Base-by-base conservation (phyloP, 1,284 basidiomycete genomes). In the Cryptococcus sp. region DNA sequence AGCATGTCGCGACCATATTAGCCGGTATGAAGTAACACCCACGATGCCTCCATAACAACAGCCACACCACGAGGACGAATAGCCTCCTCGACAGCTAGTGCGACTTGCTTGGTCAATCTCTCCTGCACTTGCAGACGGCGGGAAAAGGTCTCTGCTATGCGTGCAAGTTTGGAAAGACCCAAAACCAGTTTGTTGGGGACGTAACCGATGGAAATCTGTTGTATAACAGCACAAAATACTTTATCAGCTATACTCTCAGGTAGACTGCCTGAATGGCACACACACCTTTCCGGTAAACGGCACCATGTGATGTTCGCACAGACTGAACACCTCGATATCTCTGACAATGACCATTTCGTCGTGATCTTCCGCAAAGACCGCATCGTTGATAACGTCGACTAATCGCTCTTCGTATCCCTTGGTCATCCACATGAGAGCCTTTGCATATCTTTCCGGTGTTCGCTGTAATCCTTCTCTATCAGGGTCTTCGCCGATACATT, bases 311-410 rank as follows among this genome's bases (percentile, higher is more conserved):
- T 99, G 96, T 81, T 99, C 96, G 80, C 96, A 99, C 53, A 99
- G 81, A 70, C 91, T 94, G 57, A 93, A 97, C 62, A 99, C 89
- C 75, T 97, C 92, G 70, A 99, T 99, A 76, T 99, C 94, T 60
- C 91, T 86, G 50, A 99, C 96, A 63, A 99, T 87, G 54, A 99
- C 95, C 93, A 99, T 96, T 79, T 99, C 96, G 72, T 99, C 96
- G 81, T 99, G 96, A 78, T 99, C 93, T 79, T 99, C 96, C 53
- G 93, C 90, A 76, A 99, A 99, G 43, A 99, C 87, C 52, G 96
- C 96, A 81, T 97, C 92, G 78, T 97, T 96, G 67, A 99, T 97
- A 64, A 99, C 94, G 75, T 99, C 95, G 90, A 79, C 57, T 63
- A 99, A 79, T 64, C 91, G 85, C 77, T 98, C 94, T 75, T 98